Evolutionary conservation across 352 stramenopile genomes (phyloP), one percentile per base, ranked within the genome.

Genomic region (Globisporangium apiculatum): DNA sequence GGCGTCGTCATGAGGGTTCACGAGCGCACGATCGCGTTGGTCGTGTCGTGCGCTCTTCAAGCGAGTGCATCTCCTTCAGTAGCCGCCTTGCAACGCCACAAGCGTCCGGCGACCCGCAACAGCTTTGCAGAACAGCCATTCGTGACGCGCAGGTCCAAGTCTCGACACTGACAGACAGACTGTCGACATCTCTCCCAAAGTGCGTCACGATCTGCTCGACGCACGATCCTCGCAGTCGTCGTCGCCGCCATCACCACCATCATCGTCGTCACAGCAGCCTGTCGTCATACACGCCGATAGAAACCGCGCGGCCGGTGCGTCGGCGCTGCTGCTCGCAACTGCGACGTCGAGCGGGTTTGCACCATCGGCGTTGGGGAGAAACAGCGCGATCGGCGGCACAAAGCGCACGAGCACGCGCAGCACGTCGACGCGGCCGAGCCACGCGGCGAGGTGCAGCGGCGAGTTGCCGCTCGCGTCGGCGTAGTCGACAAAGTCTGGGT

Each of bases 401-500:
- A 67, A 72, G 40, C 51, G 52, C 2, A 86, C 36, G 1, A 91
- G 56, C 9, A 75, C 57, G 15, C 67, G 37, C 5, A 73, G 62
- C 1, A 73, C 66, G 5, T 71, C 52, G 9, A 66, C 15, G 0
- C 69, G 67, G 0, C 79, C 81, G 8, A 74, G 59, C 65, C 71
- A 83, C 12, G 76, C 75, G 3, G 76, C 67, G 43, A 86, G 66
- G 47, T 91, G 79, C 57, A 89, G 55, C 49, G 76, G 76, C 35
- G 79, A 89, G 45, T 89, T 85, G n/a, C 81, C 81, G 36, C 69
- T 63, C 3, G 66, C 56, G 48, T 91, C 81, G 2, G 76, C 74
- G 50, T 89, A 91, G 59, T 89, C 79, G 10, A 80, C 73, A 59
- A 91, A 89, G 35, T 89, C 79, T 0, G 75, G 73, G 41, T 83